Percentiles rank a stretch among this genome's conserved stretches.
phyloP scores from a whole-genome alignment of 2,329 filamentous ascomycete genomes.

The Trichoderma koningii region DNA sequence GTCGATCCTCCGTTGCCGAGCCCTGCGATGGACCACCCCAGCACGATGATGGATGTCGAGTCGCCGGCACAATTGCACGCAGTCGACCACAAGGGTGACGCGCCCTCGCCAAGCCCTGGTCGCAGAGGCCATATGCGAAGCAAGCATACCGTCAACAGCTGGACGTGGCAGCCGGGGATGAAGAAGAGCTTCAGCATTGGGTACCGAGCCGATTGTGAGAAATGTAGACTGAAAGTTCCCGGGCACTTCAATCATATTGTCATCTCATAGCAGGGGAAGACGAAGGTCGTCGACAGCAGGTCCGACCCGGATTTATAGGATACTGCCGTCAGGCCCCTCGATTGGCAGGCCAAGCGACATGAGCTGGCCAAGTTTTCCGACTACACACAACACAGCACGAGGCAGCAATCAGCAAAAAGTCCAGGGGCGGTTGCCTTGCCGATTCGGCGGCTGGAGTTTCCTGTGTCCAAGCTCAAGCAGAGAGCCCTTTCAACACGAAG shows the following conservation, averaged over 20 bases:
- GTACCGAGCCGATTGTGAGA: slow-evolving; percentile 75
- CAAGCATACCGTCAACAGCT: slow-evolving; percentile 61
- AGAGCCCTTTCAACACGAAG: neutral
- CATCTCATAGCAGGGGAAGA: slow-evolving; percentile 53
- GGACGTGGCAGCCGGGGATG: slow-evolving; percentile 64
- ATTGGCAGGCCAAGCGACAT: slow-evolving; percentile 30
- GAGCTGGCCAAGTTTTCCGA: slow-evolving; percentile 14
- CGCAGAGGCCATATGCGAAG: slow-evolving; percentile 60
- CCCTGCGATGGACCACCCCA: slow-evolving; percentile 46
- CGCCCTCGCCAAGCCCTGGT: slow-evolving; percentile 50
- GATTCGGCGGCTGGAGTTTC: neutral
- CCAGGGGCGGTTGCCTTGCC: neutral
- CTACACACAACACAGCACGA: neutral
- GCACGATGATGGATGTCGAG: slow-evolving; percentile 44
- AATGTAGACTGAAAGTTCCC: slow-evolving; percentile 72
- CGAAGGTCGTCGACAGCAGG: slow-evolving; percentile 35
- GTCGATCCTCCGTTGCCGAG: slow-evolving; percentile 33
- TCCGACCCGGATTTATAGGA: slow-evolving; percentile 33
- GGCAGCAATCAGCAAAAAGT: neutral
- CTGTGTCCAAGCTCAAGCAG: neutral
- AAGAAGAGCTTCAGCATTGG: slow-evolving; percentile 77
- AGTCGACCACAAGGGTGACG: slow-evolving; percentile 41
- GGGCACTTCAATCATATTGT: slow-evolving; percentile 83
- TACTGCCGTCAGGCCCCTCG: slow-evolving; percentile 34
- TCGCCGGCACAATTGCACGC: slow-evolving; percentile 32